Evolutionary conservation across 2,329 filamentous ascomycete genomes (phyloP).

Genomic region (Colletotrichum costaricense): DNA sequence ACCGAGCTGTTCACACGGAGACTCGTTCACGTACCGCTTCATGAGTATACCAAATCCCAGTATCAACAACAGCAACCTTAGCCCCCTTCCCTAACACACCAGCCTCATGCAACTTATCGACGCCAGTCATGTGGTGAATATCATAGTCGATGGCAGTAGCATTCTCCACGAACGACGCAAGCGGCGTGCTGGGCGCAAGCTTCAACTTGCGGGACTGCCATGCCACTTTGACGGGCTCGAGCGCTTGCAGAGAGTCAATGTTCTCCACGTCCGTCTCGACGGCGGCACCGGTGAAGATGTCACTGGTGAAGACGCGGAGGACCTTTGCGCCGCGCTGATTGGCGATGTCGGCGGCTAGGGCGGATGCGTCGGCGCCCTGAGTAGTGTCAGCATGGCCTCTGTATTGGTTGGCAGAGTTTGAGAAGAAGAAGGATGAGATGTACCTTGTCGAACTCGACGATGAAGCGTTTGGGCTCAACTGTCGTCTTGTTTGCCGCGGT

Average conservation of each 20-base stretch:
- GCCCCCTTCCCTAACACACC: conserved; percentile 41
- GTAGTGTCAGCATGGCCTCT: not conserved
- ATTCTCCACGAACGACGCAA: conserved; percentile 15
- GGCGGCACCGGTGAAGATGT: conserved; percentile 43
- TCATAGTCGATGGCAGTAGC: conserved; percentile 43
- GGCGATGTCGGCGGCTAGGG: conserved; percentile 5
- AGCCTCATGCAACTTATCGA: conserved; percentile 49
- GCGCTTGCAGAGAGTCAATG: conserved; percentile 32
- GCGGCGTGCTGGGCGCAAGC: conserved; percentile 11
- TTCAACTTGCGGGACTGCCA: conserved; percentile 29
- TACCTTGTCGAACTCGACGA: conserved; percentile 27
- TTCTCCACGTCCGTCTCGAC: conserved; percentile 33
- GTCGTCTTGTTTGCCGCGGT: conserved; percentile 14
- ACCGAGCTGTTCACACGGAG: not conserved
- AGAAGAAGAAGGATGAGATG: no score
- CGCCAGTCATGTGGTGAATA: conserved; percentile 51
- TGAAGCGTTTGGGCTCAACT: conserved; percentile 31
- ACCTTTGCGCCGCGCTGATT: conserved; percentile 21
- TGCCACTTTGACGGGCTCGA: conserved; percentile 22
- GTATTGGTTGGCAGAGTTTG: no score
- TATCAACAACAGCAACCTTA: conserved; percentile 29
- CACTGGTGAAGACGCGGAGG: conserved; percentile 38
- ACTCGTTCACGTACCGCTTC: conserved; percentile 14
- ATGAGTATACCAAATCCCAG: conserved; percentile 28
- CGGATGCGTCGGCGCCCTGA: conserved; percentile 13